Conservation (phyloP, 2,329 filamentous ascomycete species). For the Exophiala spinifera region DNA sequence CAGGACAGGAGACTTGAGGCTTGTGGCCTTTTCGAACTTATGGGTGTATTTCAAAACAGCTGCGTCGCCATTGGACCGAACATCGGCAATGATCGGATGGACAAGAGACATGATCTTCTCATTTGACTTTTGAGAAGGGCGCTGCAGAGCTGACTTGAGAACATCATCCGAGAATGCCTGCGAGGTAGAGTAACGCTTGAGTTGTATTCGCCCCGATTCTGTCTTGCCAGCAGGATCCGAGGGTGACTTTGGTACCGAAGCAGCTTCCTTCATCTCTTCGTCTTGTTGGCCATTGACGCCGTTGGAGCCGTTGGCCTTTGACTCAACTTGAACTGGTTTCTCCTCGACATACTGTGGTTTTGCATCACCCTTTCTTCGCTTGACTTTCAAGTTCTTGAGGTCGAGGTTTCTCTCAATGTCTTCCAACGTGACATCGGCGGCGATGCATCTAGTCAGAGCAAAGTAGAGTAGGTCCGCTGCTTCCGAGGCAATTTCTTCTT, state of each 20-base stretch:
- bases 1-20: slow-evolving; percentile 81
- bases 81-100: slow-evolving; percentile 83
- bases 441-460: slow-evolving; percentile 82
- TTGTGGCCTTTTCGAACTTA: slow-evolving; percentile 96
- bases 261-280: slow-evolving; percentile 42
- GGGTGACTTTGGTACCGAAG: slow-evolving; percentile 52
- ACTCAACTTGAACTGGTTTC: slow-evolving; percentile 35
- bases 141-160: slow-evolving; percentile 72
- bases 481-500: slow-evolving; percentile 85
- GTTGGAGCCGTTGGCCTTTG: slow-evolving; percentile 33
- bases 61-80: slow-evolving; percentile 78
- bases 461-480: slow-evolving; percentile 96
- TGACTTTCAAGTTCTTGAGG: slow-evolving; percentile 91
- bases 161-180: slow-evolving; percentile 47
- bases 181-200: slow-evolving; percentile 72
- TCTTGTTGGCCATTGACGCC: slow-evolving; percentile 19
- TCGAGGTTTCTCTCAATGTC: slow-evolving; percentile 92
- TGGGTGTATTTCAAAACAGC: slow-evolving; percentile 90
- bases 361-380: slow-evolving; percentile 86
- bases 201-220: slow-evolving; percentile 64
- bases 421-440: slow-evolving; percentile 77
- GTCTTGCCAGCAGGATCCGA: slow-evolving; percentile 49
- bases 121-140: slow-evolving; percentile 91
- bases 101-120: slow-evolving; percentile 90
- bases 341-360: slow-evolving; percentile 91